Conservation (phyloP, 495 filamentous ascomycete species). For the Sordaria brevicollis region DNA sequence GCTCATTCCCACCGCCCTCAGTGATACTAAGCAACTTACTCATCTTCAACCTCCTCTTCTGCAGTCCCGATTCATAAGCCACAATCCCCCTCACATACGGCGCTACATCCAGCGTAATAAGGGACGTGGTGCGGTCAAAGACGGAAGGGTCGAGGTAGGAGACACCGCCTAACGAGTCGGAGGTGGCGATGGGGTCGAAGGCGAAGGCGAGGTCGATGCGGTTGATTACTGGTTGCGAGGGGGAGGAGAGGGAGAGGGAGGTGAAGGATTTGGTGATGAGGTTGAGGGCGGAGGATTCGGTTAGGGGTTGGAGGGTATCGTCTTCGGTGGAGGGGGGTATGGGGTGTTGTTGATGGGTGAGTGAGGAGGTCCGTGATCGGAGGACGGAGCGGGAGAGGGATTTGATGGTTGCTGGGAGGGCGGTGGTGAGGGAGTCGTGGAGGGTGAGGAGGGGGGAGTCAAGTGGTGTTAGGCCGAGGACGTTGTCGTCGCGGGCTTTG, state of each 20-base stretch:
- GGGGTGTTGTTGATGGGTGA: background rate
- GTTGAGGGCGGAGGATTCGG: conserved; percentile 18
- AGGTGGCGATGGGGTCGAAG: conserved; percentile 46
- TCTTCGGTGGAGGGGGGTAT: too few species aligned
- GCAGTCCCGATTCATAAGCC: conserved; percentile 57
- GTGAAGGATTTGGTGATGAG: conserved; percentile 20
- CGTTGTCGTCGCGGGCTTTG: conserved; percentile 52
- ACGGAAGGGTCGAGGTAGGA: conserved; percentile 46
- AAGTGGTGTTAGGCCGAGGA: conserved; percentile 51
- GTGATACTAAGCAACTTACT: conserved; percentile 46
- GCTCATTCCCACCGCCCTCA: conserved; percentile 31
- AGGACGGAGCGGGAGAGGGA: conserved; percentile 26
- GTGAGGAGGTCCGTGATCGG: conserved; percentile 1
- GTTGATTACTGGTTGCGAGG: conserved; percentile 12
- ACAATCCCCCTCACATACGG: conserved; percentile 79
- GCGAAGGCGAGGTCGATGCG: conserved; percentile 39
- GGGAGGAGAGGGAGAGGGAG: conserved; percentile 5
- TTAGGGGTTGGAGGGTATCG: conserved; percentile 9
- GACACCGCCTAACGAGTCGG: conserved; percentile 26
- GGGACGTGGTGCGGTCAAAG: conserved; percentile 56
- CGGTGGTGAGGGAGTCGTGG: conserved; percentile 12
- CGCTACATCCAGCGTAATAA: conserved; percentile 65
- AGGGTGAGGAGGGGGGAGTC: conserved; percentile 30
- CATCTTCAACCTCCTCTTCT: conserved; percentile 52
- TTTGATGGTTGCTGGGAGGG: conserved; percentile 23